Evolutionary conservation across 345 rosid genomes (phyloP), one percentile per base, ranked within the genome.

Genomic region (Salix koriyanagi): DNA sequence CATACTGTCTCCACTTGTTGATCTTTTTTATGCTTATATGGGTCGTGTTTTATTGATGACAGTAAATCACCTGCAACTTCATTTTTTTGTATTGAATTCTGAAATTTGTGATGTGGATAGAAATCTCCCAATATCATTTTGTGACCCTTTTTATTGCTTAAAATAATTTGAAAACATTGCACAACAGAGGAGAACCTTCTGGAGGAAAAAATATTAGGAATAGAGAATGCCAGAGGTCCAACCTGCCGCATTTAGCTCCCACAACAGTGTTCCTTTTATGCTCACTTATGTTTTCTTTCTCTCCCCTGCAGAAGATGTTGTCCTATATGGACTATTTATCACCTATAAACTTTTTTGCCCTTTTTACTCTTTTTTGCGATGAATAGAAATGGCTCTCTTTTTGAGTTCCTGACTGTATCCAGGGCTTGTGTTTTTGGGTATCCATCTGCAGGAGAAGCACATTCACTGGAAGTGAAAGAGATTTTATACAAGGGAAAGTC

Each of bases 391-490:
- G 46, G 14, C 37, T 16, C 4, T 25, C 3, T 39, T 21, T 42
- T 67, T 26, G 58, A 16, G n/a, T 74, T 16, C 13, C 62, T 28
- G 67, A 46, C 30, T 13, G 32, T 19, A 2, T 7, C 16, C 23
- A 1, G 67, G 34, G 39, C 79, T 71, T 11, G 42, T 44, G 26
- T 12, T 13, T 74, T 69, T 65, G 68, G 9, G 1, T 75, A 48
- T 30, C 52, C 37, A 39, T 79, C 74, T 88, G 74, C 76, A 96
- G 99, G 97, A 84, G 99, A 96, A 84, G 98, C 94, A 10, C 99
- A 96, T 80, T 90, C 99, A 12, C 75, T 96, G 85, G 90, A 90
- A 86, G 98, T 96, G 41, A 86, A 91, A 80, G 88, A 89, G 25
- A 79, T 92, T 72, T 81, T 96, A 65, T 93, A 77, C 87, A 79